Percentiles rank a stretch among this genome's conserved stretches.
Evolutionary conservation across 306 rosid species (phyloP).

Genomic region (Alnus glutinosa): DNA sequence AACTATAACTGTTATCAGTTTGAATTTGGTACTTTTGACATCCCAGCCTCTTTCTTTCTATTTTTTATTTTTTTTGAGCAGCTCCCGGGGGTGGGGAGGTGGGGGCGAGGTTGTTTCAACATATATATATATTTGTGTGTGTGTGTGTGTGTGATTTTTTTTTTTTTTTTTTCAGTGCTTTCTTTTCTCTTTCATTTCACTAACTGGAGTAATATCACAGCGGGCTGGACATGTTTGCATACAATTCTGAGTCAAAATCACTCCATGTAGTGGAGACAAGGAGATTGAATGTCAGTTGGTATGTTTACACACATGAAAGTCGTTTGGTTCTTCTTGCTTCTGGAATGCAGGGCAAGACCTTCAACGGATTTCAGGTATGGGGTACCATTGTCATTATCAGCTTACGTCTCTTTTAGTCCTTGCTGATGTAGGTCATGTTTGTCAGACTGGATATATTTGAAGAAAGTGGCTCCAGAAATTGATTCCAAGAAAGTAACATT

Average conservation of each 20-base stretch:
- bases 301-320: slow-evolving; percentile 94
- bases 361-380: slow-evolving; percentile 91
- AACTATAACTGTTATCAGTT: background rate
- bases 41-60: background rate
- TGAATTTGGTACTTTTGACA: background rate
- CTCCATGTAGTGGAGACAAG: slow-evolving; percentile 81
- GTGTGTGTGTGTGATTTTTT: background rate
- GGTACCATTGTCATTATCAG: slow-evolving; percentile 15
- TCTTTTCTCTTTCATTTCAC: slow-evolving; percentile 4
- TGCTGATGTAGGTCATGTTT: slow-evolving; percentile 14
- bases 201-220: slow-evolving; percentile 47
- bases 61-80: background rate
- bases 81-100: no score
- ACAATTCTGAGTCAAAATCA: slow-evolving; percentile 62
- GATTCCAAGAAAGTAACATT: slow-evolving; percentile 8
- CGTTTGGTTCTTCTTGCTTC: slow-evolving; percentile 96
- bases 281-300: slow-evolving; percentile 87
- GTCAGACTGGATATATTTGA: background rate
- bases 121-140: background rate
- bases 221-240: slow-evolving; percentile 88
- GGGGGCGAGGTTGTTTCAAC: background rate
- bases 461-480: background rate
- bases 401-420: slow-evolving; percentile 8
- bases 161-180: background rate
- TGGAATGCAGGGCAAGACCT: slow-evolving; percentile 98